Percentiles rank a stretch among this genome's conserved stretches.
phyloP scores from a whole-genome alignment of 345 rosid species.

The Angophora floribunda region DNA sequence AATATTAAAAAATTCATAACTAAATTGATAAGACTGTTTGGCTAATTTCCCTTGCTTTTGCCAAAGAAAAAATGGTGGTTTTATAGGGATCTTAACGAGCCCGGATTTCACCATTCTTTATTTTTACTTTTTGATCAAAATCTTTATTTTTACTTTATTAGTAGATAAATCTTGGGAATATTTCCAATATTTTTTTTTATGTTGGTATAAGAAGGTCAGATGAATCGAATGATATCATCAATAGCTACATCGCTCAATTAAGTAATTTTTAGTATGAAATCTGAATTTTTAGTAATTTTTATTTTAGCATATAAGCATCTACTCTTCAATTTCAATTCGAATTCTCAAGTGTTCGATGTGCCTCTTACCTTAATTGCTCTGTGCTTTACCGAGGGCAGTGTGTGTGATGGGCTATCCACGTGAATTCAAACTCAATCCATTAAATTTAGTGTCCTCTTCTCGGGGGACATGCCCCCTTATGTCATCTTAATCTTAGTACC shows the following conservation, averaged over 20 bases:
- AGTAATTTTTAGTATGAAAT: neutral
- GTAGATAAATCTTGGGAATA: neutral
- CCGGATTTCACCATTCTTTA: neutral
- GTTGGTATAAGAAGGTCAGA: neutral
- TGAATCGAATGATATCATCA: neutral
- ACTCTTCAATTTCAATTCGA: neutral
- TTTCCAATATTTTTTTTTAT: neutral
- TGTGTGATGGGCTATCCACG: neutral
- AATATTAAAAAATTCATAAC: neutral
- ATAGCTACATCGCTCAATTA: neutral
- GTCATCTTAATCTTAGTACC: neutral
- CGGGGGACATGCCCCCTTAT: neutral
- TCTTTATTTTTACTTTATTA: neutral
- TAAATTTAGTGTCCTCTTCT: neutral
- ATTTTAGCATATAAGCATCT: neutral
- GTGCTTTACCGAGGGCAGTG: neutral
- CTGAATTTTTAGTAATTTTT: neutral
- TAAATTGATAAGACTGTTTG: accelerated
- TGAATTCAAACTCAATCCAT: neutral
- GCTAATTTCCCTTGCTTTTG: neutral
- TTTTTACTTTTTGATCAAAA: neutral
- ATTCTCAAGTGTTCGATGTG: accelerated
- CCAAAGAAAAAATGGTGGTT: neutral
- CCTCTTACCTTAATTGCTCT: neutral
- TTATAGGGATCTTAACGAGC: neutral